Percentiles rank a stretch among this genome's conserved stretches.
phyloP scores from a whole-genome alignment of 805 yeast species.

The Myxozyma geophila region DNA sequence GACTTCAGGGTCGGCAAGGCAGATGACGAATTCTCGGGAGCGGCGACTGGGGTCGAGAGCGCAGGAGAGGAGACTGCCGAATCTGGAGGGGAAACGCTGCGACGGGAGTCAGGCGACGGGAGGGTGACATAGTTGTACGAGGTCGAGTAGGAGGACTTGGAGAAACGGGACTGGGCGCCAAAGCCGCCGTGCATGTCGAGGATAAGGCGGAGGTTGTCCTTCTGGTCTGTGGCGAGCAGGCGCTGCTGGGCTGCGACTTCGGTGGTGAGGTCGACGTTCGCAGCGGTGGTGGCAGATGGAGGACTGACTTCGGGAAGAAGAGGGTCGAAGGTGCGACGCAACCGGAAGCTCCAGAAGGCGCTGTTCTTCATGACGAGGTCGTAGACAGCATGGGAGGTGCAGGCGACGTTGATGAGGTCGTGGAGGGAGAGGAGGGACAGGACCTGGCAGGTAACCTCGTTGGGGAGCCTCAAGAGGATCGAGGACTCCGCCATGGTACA shows the following conservation, averaged over 20 bases:
- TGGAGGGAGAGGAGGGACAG: constrained; percentile 17
- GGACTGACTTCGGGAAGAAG: constrained; percentile 10
- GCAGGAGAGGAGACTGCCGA: constrained; percentile 3
- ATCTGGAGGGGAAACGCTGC: constrained; percentile 2
- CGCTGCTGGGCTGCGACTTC: constrained; percentile 24
- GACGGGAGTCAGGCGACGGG: background rate
- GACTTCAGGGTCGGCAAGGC: background rate
- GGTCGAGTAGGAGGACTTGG: constrained; percentile 16
- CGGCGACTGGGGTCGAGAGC: background rate
- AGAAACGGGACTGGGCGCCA: constrained; percentile 5
- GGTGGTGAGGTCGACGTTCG: constrained; percentile 12
- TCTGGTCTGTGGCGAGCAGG: constrained; percentile 17
- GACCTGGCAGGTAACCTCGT: constrained; percentile 26
- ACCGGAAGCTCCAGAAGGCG: constrained; percentile 23
- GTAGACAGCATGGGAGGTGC: constrained; percentile 14
- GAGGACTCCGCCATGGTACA: background rate
- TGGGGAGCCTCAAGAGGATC: constrained; percentile 26
- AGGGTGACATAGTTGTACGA: constrained; percentile 19
- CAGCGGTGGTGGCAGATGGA: constrained; percentile 12
- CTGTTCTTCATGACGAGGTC: constrained; percentile 24
- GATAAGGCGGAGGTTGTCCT: constrained; percentile 19
- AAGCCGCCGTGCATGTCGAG: constrained; percentile 21
- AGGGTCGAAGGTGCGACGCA: constrained; percentile 25
- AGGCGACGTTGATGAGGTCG: constrained; percentile 29
- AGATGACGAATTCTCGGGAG: too few relatives aligned